Base-by-base conservation (phyloP, 495 filamentous ascomycete species). In the Penicillium psychrofluorescens region DNA sequence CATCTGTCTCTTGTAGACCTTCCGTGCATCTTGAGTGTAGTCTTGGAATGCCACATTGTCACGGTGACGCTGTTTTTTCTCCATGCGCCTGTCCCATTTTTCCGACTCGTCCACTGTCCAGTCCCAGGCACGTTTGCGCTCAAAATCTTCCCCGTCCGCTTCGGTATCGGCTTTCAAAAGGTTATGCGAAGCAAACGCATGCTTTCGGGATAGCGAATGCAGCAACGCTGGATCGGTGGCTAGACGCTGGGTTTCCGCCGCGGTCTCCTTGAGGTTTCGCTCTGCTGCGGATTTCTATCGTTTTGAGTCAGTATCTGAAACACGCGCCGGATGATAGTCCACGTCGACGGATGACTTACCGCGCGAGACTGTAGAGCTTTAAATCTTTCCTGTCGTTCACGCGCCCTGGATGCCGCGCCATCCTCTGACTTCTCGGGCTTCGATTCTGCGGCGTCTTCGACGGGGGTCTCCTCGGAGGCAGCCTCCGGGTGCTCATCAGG, bases 121-220 rank as follows among this genome's bases (percentile, higher is more conserved):
- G 64, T 97, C 94, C 92, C 92, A 97, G 1, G 91, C 90, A 28
- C 94, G 82, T 68, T 97, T 96, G 45, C 92, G 85, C 67, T 98
- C 94, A 56, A 96, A 98, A 62, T 96, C 90, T 49, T 86, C 88
- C 9, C 91, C 90, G 0, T 74, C 72, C 10, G 86, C 88, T 59
- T 86, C 86, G 1, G 84, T 81, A 50, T 95, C 90, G 11, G 90
- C 88, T 68, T 95, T 95, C 29, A 95, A 77, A 6, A 98, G 82
- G 48, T 97, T 97, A 63, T 95, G 88, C 16, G 85, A 85, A 11
- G 90, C 90, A 44, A 90, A 80, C 28, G 86, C 90, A 52, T 85
- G 82, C 54, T 88, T 89, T 43, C 88, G 85, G 41, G 79, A 78
- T 22, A 96, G 62, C 0, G 83, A 75, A 6, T 80, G 79, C 6